These are phyloP conservation scores for Daphne laureola DNA, from an alignment of 441 rosid genomes.

Conservation along the genomic window DNA sequence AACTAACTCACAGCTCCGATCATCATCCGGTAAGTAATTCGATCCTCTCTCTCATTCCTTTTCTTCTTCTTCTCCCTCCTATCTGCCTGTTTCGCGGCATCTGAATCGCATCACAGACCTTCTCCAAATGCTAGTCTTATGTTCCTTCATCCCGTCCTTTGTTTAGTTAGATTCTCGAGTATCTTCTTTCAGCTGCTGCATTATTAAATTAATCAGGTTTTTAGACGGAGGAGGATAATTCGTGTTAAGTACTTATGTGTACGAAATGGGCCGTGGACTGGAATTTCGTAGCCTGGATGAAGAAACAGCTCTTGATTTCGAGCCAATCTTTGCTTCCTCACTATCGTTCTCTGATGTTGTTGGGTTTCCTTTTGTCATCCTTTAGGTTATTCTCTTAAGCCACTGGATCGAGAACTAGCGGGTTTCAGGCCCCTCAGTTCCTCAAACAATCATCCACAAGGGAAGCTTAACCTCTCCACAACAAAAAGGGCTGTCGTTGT, in stretches of 20 bases:
- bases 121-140: too few relatives aligned
- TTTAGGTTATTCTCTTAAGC: slow-evolving; percentile 33
- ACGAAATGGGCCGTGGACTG: too few relatives aligned
- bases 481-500: slow-evolving; percentile 38
- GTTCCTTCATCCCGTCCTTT: too few relatives aligned
- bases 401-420: slow-evolving; percentile 20
- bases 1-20: slow-evolving; percentile 21
- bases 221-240: background rate
- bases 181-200: too few relatives aligned
- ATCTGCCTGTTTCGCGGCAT: too few relatives aligned
- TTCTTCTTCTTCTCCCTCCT: background rate
- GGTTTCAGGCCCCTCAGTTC: slow-evolving; percentile 25
- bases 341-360: background rate
- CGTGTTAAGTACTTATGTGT: background rate
- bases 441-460: slow-evolving; percentile 25
- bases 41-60: background rate
- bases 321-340: too few relatives aligned
- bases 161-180: too few relatives aligned
- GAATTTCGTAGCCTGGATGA: too few relatives aligned
- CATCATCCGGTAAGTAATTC: slow-evolving; percentile 31
- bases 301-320: too few relatives aligned
- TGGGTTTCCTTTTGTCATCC: slow-evolving; percentile 5
- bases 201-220: too few relatives aligned
- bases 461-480: slow-evolving; percentile 32
- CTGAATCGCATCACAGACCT: too few relatives aligned